phyloP scores from a whole-genome alignment of 1,284 basidiomycete genomes.

The Omphalotus olearius region DNA sequence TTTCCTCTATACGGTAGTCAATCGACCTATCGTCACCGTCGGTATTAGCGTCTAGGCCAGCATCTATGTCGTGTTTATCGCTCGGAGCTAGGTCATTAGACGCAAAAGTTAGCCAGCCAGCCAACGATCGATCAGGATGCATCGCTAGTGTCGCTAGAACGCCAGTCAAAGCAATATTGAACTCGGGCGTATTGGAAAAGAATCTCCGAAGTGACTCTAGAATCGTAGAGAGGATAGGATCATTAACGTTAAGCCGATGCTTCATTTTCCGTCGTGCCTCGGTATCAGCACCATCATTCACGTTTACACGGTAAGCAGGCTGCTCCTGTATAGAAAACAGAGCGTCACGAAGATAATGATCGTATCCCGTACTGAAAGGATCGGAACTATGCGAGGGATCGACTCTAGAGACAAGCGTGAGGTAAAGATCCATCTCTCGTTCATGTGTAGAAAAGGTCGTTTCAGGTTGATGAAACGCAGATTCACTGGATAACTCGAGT shows the following conservation, averaged over 20 bases:
- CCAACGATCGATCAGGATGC: constrained; percentile 82
- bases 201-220: constrained; percentile 73
- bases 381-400: constrained; percentile 72
- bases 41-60: constrained; percentile 28
- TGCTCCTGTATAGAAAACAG: constrained; percentile 65
- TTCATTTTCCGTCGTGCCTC: constrained; percentile 44
- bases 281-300: constrained; percentile 32
- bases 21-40: constrained; percentile 76
- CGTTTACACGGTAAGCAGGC: constrained; percentile 45
- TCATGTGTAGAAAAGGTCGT: constrained; percentile 76
- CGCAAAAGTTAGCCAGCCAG: constrained; percentile 83
- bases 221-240: constrained; percentile 70
- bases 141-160: constrained; percentile 74
- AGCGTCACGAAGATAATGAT: constrained; percentile 82
- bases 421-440: constrained; percentile 79
- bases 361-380: constrained; percentile 82
- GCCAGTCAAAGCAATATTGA: constrained; percentile 87
- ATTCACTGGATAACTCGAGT: constrained; percentile 18
- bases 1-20: constrained; percentile 67
- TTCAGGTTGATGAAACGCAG: constrained; percentile 55
- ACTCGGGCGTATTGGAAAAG: constrained; percentile 82
- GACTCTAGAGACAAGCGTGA: constrained; percentile 74
- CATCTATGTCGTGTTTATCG: constrained; percentile 19
- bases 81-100: constrained; percentile 31
- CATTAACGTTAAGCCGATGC: constrained; percentile 76